Evolutionary conservation across 805 yeast genomes (phyloP), one percentile per base, ranked within the genome.

Genomic region (Maudiozyma turicensis): DNA sequence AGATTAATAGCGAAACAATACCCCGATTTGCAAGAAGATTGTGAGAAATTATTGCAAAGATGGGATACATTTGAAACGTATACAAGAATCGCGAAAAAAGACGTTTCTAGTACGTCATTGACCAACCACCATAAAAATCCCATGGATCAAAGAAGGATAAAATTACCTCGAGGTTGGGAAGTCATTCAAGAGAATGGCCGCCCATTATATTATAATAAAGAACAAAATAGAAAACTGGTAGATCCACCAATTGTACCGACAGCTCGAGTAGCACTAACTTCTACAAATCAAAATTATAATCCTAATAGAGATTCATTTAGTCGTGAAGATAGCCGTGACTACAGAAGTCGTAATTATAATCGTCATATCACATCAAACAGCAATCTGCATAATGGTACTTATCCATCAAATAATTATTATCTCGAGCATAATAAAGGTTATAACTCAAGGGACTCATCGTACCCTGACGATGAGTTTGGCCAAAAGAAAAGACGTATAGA

Each of bases 1-100:
- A 44, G 34, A 14, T 29, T 33, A 2, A 39, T 60, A 15, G 45
- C 45, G 20, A 59, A 69, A 40, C 71, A 70, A 4, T 54, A 53
- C 15, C 58, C 68, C 6, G 50, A 20, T 48, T 62, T 54, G 35
- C 45, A 43, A 47, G 63, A 61, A 58, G 74, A 34, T 59, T 64
- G 54, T 3, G 50, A 63, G 3, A 63, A 64, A 6, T 66, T 91
- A 38, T 58, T 86, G 30, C 70, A 73, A 0, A 82, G 73, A 49
- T 91, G 97, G 97, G 71, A 81, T 43, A 69, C 70, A 29, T 75
- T 86, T 51, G 82, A 84, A 60, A 80, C 86, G 77, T 90, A 89
- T n/a, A 86, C 83, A 60, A 76, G 93, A 43, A 90, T 91, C 46
- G 90, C 95, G 1, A 82, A 90, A 57, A 74, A 52, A 48, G 66